Evolutionary conservation across 1,139 yeast genomes (phyloP).

Genomic region (Insectozyma bohioensis): DNA sequence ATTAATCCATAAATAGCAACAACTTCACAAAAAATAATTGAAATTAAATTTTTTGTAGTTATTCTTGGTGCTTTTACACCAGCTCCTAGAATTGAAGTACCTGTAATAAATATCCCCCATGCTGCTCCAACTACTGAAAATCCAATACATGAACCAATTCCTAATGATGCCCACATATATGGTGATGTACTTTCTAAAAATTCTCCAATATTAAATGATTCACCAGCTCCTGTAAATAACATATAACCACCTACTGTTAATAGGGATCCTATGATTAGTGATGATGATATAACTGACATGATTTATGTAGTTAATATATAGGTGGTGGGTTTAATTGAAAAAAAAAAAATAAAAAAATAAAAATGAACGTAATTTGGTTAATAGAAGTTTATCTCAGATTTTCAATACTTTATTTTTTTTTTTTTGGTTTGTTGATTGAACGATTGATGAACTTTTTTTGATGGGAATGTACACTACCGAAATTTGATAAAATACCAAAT

Average conservation of each 20-base stretch:
- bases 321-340: too few species aligned
- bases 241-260: constrained; percentile 57
- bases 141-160: constrained; percentile 92
- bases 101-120: constrained; percentile 98
- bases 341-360: too few species aligned
- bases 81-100: constrained; percentile 93
- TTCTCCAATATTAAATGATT: constrained; percentile 84
- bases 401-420: too few species aligned
- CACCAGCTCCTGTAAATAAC: constrained; percentile 91
- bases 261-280: constrained; percentile 29
- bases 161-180: constrained; percentile 94
- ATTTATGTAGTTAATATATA: too few species aligned
- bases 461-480: too few species aligned
- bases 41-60: constrained; percentile 93
- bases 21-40: constrained; percentile 98
- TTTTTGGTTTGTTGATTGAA: too few species aligned
- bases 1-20: constrained; percentile 98
- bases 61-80: constrained; percentile 98
- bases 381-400: too few species aligned
- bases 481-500: too few species aligned
- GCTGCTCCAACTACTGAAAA: constrained; percentile 97
- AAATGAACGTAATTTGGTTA: too few species aligned
- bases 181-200: constrained; percentile 88
- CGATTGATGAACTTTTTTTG: too few species aligned
- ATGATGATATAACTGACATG: constrained; percentile 14